These are phyloP conservation scores for Hippophae gyantsensis DNA, from an alignment of 306 rosid species.

Conservation along the genomic window DNA sequence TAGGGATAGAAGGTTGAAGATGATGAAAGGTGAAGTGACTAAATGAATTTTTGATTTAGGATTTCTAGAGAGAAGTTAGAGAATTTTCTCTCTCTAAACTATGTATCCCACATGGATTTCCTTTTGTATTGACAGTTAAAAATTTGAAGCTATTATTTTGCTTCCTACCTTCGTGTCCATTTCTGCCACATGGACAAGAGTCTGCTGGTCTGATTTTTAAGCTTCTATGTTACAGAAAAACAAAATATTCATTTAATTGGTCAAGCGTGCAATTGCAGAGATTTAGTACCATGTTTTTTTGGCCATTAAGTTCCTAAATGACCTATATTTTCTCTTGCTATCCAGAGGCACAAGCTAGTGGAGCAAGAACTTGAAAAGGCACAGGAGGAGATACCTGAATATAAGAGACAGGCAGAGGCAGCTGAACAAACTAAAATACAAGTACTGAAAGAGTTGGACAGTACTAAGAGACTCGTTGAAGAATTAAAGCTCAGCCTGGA, in stretches of 20 bases:
- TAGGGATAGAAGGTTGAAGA: no score
- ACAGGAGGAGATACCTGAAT: constrained; percentile 67
- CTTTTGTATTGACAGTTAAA: no score
- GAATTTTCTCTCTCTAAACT: not conserved
- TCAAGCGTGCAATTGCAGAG: not conserved
- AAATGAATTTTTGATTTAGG: no score
- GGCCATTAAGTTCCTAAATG: not conserved
- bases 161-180: not conserved
- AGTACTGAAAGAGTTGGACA: constrained; percentile 71
- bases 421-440: constrained; percentile 53
- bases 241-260: not conserved
- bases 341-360: constrained; percentile 73
- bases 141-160: not conserved
- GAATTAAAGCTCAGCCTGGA: constrained; percentile 89
- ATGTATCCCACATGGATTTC: no score
- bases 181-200: not conserved
- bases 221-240: no score
- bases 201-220: no score
- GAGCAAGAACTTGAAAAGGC: constrained; percentile 84
- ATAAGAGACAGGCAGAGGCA: constrained; percentile 48
- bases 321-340: constrained; percentile 14
- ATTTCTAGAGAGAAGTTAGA: no score
- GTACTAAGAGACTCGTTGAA: constrained; percentile 78
- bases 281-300: not conserved
- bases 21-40: no score